A percentile compares a stretch with the other conserved stretches of the same genome.
Evolutionary conservation across 805 yeast genomes (phyloP).

Genomic region (Yarrowia divulgata): DNA sequence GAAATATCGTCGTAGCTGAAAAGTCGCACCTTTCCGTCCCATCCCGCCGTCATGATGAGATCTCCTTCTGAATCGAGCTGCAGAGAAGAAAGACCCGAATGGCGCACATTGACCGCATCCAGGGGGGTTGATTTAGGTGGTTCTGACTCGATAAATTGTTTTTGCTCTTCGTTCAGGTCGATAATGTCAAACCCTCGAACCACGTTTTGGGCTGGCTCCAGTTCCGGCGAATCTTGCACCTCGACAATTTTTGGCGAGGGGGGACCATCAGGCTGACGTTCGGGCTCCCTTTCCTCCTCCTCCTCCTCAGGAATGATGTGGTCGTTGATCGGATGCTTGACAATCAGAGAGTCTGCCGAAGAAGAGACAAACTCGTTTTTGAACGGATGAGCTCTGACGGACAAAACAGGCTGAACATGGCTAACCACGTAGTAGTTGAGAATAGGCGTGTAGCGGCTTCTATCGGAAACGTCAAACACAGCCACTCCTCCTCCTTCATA

Average conservation of each 20-base stretch:
- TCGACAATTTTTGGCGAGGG: conserved; percentile 45
- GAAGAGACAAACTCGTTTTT: conserved; percentile 47
- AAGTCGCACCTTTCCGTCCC: conserved; percentile 53
- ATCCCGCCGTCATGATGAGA: conserved; percentile 49
- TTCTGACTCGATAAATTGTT: no score
- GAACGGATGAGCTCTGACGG: conserved; percentile 44
- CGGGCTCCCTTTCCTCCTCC: not conserved
- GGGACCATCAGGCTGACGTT: not conserved
- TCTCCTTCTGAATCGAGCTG: conserved; percentile 14
- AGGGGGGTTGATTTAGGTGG: not conserved
- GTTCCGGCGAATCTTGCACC: conserved; percentile 46
- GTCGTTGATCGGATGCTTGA: conserved; percentile 45
- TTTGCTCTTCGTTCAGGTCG: not conserved
- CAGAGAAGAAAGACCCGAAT: conserved; percentile 21
- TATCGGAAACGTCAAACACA: conserved; percentile 45
- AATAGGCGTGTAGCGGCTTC: conserved; percentile 41
- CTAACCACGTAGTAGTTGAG: conserved; percentile 37
- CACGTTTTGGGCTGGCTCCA: conserved; percentile 43
- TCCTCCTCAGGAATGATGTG: conserved; percentile 17
- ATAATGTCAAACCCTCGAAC: conserved; percentile 1
- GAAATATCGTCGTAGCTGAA: conserved; percentile 46
- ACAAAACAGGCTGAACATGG: conserved; percentile 50
- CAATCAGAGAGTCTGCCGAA: conserved; percentile 49
- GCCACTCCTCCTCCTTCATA: conserved; percentile 76
- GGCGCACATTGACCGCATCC: conserved; percentile 28